Percentiles rank a stretch among this genome's conserved stretches.
phyloP scores from a whole-genome alignment of 2,329 filamentous ascomycete species.

The Botrytis fabae region DNA sequence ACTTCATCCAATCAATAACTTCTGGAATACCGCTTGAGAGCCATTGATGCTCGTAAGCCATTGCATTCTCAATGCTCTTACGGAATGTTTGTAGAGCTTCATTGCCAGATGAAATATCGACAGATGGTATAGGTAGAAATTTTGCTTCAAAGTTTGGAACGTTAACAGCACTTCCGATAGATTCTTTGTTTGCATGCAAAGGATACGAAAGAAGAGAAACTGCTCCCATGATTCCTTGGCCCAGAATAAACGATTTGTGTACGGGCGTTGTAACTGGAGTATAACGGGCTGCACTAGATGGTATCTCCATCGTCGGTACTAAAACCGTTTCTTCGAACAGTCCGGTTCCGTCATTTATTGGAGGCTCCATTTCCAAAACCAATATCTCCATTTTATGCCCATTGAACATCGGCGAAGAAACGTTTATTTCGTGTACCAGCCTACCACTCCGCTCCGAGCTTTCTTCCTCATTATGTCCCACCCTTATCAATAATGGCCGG shows the following conservation, averaged over 20 bases:
- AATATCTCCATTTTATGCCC: conserved; percentile 65
- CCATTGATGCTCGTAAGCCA: conserved; percentile 74
- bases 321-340: conserved; percentile 65
- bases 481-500: conserved; percentile 64
- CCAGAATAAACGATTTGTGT: conserved; percentile 75
- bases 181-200: conserved; percentile 41
- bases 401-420: conserved; percentile 63
- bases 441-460: conserved; percentile 45
- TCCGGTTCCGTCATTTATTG: conserved; percentile 47
- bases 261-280: conserved; percentile 77
- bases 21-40: conserved; percentile 67
- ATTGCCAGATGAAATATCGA: conserved; percentile 65
- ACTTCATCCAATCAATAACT: conserved; percentile 66
- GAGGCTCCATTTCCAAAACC: conserved; percentile 53
- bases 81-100: conserved; percentile 68
- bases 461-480: conserved; percentile 43
- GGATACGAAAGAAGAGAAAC: conserved; percentile 51
- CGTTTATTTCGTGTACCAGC: conserved; percentile 57
- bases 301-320: conserved; percentile 73
- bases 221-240: conserved; percentile 69
- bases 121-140: conserved; percentile 50
- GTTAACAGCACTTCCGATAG: conserved; percentile 59
- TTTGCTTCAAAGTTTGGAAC: conserved; percentile 46
- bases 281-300: conserved; percentile 62
- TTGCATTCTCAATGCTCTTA: conserved; percentile 66